These are phyloP conservation scores for Globisporangium spinosum DNA, from an alignment of 352 stramenopile species.

Conservation along the genomic window DNA sequence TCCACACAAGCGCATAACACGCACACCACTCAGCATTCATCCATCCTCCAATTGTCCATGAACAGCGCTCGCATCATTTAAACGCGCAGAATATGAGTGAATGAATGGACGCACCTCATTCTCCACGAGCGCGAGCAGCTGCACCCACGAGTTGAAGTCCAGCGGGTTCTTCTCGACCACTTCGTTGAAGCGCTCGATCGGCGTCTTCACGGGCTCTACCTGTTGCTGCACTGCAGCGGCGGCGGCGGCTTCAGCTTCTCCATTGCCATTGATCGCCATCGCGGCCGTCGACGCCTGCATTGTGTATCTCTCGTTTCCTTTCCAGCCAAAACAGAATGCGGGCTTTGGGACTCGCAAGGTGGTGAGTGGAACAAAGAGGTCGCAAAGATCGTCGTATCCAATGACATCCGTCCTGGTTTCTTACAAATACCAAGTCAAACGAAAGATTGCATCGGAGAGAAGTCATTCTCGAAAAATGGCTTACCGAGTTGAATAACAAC, in stretches of 20 bases:
- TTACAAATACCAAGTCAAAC: neutral
- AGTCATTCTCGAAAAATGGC: neutral
- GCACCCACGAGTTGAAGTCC: slow-evolving; percentile 79
- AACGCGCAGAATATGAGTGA: neutral
- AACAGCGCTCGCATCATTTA: neutral
- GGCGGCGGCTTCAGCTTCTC: neutral
- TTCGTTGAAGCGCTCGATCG: slow-evolving; percentile 47
- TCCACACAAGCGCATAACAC: neutral
- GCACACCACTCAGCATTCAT: neutral
- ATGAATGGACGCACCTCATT: slow-evolving; percentile 37
- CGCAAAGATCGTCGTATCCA: neutral
- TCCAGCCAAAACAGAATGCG: slow-evolving; percentile 15
- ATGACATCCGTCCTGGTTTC: neutral
- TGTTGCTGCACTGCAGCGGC: slow-evolving; percentile 7
- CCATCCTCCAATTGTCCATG: neutral
- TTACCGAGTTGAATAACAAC: neutral
- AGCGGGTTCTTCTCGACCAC: slow-evolving; percentile 63
- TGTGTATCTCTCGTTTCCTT: slow-evolving; percentile 1
- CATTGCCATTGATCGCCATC: neutral
- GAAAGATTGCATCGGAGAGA: neutral
- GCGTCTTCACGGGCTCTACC: slow-evolving; percentile 24
- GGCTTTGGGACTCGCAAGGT: neutral
- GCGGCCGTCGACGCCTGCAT: slow-evolving; percentile 13
- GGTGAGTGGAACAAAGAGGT: neutral
- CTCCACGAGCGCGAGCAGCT: slow-evolving; percentile 66